A percentile compares a stretch with the other conserved stretches of the same genome.
Conservation (phyloP, 2,329 filamentous ascomycete genomes). For the Aspergillus aculeatus region DNA sequence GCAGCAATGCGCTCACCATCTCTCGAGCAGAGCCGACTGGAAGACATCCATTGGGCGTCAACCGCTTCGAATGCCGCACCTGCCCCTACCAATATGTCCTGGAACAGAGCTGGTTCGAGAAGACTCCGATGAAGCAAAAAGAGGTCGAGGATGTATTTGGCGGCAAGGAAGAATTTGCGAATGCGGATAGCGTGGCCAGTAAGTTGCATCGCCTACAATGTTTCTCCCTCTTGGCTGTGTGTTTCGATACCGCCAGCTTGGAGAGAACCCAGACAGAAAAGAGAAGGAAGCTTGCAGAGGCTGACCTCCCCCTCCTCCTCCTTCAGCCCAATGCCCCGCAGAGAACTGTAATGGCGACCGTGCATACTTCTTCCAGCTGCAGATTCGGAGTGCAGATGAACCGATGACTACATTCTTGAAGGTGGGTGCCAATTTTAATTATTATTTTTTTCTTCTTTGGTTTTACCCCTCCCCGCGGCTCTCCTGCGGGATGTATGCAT, state of each 20-base stretch:
- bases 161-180: slow-evolving; percentile 83
- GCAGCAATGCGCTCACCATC: slow-evolving; percentile 51
- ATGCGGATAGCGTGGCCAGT: slow-evolving; percentile 77
- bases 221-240: neutral
- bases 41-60: slow-evolving; percentile 50
- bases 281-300: neutral
- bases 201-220: slow-evolving; percentile 26
- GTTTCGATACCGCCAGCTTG: neutral
- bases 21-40: slow-evolving; percentile 40
- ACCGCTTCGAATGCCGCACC: slow-evolving; percentile 91
- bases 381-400: slow-evolving; percentile 97
- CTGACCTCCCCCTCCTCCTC: slow-evolving; percentile 10
- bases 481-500: slow-evolving; percentile 17
- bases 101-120: slow-evolving; percentile 76
- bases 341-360: slow-evolving; percentile 76
- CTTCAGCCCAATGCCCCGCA: slow-evolving; percentile 73
- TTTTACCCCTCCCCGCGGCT: slow-evolving; percentile 1
- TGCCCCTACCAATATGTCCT: slow-evolving; percentile 91
- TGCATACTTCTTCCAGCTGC: slow-evolving; percentile 93
- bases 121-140: slow-evolving; percentile 75
- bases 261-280: neutral
- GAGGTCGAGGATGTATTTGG: slow-evolving; percentile 89
- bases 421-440: slow-evolving; percentile 47
- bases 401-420: slow-evolving; percentile 97
- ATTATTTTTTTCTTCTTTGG: no score